phyloP scores from a whole-genome alignment of 768 basidiomycete genomes.

The Suillus subaureus region DNA sequence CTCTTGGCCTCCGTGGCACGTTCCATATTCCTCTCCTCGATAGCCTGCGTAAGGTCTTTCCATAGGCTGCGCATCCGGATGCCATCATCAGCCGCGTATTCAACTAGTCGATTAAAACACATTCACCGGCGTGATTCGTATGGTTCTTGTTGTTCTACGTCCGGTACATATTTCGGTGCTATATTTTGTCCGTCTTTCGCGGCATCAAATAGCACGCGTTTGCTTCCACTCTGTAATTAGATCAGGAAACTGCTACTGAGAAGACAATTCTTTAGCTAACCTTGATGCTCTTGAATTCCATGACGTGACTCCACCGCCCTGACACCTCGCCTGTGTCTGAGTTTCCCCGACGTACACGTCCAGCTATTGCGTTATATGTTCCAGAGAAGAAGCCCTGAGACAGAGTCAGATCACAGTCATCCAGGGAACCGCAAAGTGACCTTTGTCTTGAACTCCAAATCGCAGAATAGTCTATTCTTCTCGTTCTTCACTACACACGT shows the following conservation, averaged over 20 bases:
- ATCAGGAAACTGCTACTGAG: constrained; percentile 2
- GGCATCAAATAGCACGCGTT: constrained; percentile 84
- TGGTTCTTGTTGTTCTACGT: constrained; percentile 84
- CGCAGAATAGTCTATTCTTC: constrained; percentile 69
- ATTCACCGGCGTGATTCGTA: constrained; percentile 86
- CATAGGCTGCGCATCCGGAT: constrained; percentile 58
- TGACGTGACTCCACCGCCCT: constrained; percentile 88
- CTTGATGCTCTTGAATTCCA: constrained; percentile 79
- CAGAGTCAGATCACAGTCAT: neutral
- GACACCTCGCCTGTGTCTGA: constrained; percentile 81
- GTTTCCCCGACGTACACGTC: constrained; percentile 67
- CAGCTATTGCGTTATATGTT: constrained; percentile 88
- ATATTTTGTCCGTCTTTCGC: constrained; percentile 70
- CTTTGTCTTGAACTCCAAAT: constrained; percentile 98
- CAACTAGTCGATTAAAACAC: neutral
- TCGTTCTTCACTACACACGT: constrained; percentile 84
- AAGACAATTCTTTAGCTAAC: constrained; percentile 39
- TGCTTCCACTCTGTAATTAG: constrained; percentile 56
- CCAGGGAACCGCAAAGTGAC: constrained; percentile 36
- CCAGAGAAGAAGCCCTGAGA: constrained; percentile 94
- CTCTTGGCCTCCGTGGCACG: constrained; percentile 90
- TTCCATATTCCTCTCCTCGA: constrained; percentile 89
- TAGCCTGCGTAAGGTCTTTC: constrained; percentile 82
- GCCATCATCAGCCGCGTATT: constrained; percentile 1
- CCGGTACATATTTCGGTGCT: constrained; percentile 80